These are phyloP conservation scores for Chalciporus sp. DNA, from an alignment of 1,284 basidiomycete species.

Conservation along the genomic window DNA sequence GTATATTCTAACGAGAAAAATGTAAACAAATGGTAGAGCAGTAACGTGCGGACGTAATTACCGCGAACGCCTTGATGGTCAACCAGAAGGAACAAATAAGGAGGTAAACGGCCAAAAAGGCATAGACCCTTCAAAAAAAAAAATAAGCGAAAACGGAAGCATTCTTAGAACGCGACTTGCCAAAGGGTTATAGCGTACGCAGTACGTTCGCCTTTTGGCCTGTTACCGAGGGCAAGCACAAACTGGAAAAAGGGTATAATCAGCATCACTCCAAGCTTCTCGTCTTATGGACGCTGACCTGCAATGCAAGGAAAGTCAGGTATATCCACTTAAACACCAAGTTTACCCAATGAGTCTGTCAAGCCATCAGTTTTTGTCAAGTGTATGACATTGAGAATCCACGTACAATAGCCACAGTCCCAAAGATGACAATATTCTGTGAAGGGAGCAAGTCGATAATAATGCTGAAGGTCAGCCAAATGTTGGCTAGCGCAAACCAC, in stretches of 20 bases:
- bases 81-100: conserved; percentile 85
- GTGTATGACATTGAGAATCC: neutral
- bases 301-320: conserved; percentile 79
- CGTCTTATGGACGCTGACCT: conserved; percentile 30
- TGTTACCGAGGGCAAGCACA: conserved; percentile 92
- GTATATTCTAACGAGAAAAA: conserved; percentile 52
- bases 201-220: conserved; percentile 90
- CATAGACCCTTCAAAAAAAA: conserved; percentile 64
- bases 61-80: conserved; percentile 77
- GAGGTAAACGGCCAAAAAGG: conserved; percentile 77
- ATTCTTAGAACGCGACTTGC: conserved; percentile 39
- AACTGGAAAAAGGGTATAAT: conserved; percentile 53
- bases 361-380: conserved; percentile 11
- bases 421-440: conserved; percentile 70
- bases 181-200: conserved; percentile 84
- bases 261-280: neutral
- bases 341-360: conserved; percentile 91
- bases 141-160: conserved; percentile 16
- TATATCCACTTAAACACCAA: conserved; percentile 86
- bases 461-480: conserved; percentile 96
- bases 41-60: conserved; percentile 35
- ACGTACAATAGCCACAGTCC: conserved; percentile 63
- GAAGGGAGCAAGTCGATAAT: conserved; percentile 87
- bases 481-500: conserved; percentile 91
- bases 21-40: neutral